Evolutionary conservation across 257 asterid species (phyloP).

Genomic region (Coffea canephora): DNA sequence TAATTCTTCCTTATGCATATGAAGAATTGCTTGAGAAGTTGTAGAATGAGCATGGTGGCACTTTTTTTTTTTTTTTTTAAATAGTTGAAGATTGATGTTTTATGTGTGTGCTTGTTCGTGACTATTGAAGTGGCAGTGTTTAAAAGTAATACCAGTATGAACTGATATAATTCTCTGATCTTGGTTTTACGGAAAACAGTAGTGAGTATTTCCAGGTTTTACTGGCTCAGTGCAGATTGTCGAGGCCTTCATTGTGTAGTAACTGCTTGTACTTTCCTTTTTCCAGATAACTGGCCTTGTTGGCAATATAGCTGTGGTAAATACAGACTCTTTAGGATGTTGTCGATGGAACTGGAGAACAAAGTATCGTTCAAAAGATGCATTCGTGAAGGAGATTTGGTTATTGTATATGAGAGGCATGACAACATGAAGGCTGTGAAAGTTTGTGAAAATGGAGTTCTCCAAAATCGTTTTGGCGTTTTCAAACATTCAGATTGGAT

Average conservation of each 20-base stretch:
- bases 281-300: not conserved
- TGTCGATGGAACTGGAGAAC: constrained; percentile 41
- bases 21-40: not conserved
- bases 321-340: constrained; percentile 22
- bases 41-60: not conserved
- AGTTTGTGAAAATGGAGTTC: constrained; percentile 51
- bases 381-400: constrained; percentile 70
- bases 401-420: constrained; percentile 76
- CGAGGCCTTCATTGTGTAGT: not conserved
- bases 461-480: constrained; percentile 84
- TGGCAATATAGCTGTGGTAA: not conserved
- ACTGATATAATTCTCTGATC: not conserved
- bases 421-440: constrained; percentile 79
- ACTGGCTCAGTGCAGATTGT: not conserved
- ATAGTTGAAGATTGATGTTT: not conserved
- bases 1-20: not conserved
- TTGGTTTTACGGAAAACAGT: not conserved
- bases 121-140: not conserved
- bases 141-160: not conserved
- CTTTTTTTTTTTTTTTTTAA: no score
- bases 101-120: not conserved
- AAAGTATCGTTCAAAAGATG: constrained; percentile 58
- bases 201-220: not conserved
- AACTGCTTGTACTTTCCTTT: not conserved
- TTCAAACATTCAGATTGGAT: constrained; percentile 92